phyloP scores from a whole-genome alignment of 2,329 filamentous ascomycete species.

The Penicillium rolfsii region DNA sequence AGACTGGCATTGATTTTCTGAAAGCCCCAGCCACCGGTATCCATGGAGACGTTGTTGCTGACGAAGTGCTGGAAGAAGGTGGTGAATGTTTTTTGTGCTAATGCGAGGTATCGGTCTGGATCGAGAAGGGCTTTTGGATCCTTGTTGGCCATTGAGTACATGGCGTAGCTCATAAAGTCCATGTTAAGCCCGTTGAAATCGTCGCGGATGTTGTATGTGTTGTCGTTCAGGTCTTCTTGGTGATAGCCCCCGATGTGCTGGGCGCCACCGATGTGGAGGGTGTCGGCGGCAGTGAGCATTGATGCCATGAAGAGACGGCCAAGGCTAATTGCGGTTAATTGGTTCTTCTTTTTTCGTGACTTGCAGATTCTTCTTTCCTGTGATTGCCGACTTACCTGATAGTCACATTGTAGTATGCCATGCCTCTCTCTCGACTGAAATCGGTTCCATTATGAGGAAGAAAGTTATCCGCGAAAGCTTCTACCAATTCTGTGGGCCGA shows the following conservation, averaged over 20 bases:
- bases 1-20: slow-evolving; percentile 30
- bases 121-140: slow-evolving; percentile 30
- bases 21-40: slow-evolving; percentile 29
- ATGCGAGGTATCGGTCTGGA: slow-evolving; percentile 6
- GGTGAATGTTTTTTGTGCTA: slow-evolving; percentile 30
- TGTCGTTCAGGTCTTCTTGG: slow-evolving; percentile 25
- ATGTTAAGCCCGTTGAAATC: slow-evolving; percentile 30
- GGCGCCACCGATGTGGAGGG: slow-evolving; percentile 7
- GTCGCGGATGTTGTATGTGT: slow-evolving; percentile 34
- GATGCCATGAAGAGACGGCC: slow-evolving; percentile 22
- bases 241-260: slow-evolving; percentile 8
- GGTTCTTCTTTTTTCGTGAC: too few species aligned
- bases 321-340: slow-evolving; percentile 5
- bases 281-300: slow-evolving; percentile 19
- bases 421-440: too few species aligned
- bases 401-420: slow-evolving; percentile 14
- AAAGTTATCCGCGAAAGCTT: slow-evolving; percentile 18
- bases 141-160: slow-evolving; percentile 31
- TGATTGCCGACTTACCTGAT: slow-evolving; percentile 15
- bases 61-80: slow-evolving; percentile 40
- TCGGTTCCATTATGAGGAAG: slow-evolving; percentile 16
- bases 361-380: too few species aligned
- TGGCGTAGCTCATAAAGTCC: slow-evolving; percentile 38
- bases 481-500: neutral
- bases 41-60: slow-evolving; percentile 24